Base-by-base conservation (phyloP, 305 asterid species). In the Fraxinus ornus region DNA sequence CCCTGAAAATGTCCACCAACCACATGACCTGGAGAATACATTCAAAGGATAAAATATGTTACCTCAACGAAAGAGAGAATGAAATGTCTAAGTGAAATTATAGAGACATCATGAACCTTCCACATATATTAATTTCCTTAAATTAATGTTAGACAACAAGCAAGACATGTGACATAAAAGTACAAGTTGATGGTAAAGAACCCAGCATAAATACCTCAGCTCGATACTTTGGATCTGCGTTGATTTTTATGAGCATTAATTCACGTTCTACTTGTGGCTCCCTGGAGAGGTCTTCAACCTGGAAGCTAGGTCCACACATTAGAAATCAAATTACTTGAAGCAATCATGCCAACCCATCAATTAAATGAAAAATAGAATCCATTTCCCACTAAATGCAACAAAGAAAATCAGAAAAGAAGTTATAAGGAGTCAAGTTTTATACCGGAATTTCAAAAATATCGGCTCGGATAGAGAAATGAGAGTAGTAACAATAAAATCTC, bases 201-300 rank as follows among this genome's bases (percentile, higher is more conserved):
- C n/a, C 60, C 72, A 80, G 77, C 35, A 71, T 74, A 83, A 80
- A 71, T 76, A 94, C 98, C 97, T 95, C 98, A 1, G 92, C 94
- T 76, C 94, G 92, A 79, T 88, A 72, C 78, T 81, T 80, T 73
- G 98, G 98, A 84, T 95, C 93, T 0, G 98, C 93, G 74, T 86
- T 92, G 86, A 95, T 95, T 89, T 95, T 95, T 83, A 95, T 92
- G 60, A 95, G 98, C 97, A 95, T 95, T 85, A 94, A 87, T 82
- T 95, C 99, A 10, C 99, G 94, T 87, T 95, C 99, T 81, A 95
- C 98, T 86, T 94, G 99, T 36, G 99, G 97, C 85, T 91, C 98
- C 87, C 89, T 92, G 1, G 99, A 95, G 75, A 95, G 89, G 86
- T 95, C 98, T 81, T 86, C 98, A 79, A 95, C 99, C 98, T 94